phyloP scores from a whole-genome alignment of 768 basidiomycete species.

The Pulveroboletus sp. region DNA sequence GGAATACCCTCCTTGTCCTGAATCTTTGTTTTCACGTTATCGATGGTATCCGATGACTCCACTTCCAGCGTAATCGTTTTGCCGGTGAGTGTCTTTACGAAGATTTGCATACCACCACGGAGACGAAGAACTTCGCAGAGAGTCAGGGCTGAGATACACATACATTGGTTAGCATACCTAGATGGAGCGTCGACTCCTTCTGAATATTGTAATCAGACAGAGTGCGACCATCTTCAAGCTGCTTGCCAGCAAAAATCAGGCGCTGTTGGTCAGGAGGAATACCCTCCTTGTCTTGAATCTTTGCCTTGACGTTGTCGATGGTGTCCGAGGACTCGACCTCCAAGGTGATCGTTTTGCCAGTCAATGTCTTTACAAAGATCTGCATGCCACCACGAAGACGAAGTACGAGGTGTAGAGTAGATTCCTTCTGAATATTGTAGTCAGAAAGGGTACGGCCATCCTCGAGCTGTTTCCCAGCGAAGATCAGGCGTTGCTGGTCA shows the following conservation, averaged over 20 bases:
- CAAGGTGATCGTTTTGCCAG: conserved; percentile 89
- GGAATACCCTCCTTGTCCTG: conserved; percentile 83
- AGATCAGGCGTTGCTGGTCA: conserved; percentile 93
- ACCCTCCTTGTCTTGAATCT: conserved; percentile 93
- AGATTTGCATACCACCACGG: conserved; percentile 89
- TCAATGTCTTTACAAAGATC: conserved; percentile 77
- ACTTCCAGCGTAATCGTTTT: conserved; percentile 94
- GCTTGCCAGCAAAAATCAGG: conserved; percentile 89
- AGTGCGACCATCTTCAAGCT: conserved; percentile 87
- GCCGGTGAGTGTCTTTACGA: conserved; percentile 82
- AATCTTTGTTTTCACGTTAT: conserved; percentile 82
- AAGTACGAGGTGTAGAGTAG: conserved; percentile 81
- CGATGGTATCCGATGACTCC: conserved; percentile 90
- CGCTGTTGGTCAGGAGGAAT: conserved; percentile 87
- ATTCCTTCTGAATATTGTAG: conserved; percentile 95
- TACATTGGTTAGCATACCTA: conserved; percentile 14
- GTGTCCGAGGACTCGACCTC: conserved; percentile 86
- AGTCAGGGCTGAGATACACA: not conserved
- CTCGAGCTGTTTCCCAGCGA: conserved; percentile 93
- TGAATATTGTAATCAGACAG: conserved; percentile 89
- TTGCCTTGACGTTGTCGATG: conserved; percentile 84
- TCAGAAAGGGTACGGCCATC: conserved; percentile 88
- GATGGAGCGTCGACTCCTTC: conserved; percentile 75
- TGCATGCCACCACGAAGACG: conserved; percentile 92
- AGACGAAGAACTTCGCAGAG: conserved; percentile 58